Percentiles rank a stretch among this genome's conserved stretches.
phyloP scores from a whole-genome alignment of 2,329 filamentous ascomycete species.

The Claviceps cyperi region DNA sequence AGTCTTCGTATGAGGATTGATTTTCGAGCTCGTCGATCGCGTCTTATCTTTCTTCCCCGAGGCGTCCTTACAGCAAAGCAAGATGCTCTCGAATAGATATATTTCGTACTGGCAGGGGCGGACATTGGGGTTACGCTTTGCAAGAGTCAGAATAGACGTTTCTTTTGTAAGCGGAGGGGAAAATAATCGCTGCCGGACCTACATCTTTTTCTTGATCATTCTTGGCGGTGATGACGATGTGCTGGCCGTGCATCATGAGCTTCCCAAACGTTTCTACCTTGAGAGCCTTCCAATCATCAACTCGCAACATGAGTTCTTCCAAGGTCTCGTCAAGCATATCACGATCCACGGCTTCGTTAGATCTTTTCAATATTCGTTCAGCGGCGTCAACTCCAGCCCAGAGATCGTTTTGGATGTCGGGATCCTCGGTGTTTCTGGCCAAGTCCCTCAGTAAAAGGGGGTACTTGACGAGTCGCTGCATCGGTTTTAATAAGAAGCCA shows the following conservation, averaged over 20 bases:
- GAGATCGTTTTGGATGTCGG: slow-evolving; percentile 57
- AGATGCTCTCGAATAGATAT: slow-evolving; percentile 88
- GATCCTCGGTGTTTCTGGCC: slow-evolving; percentile 68
- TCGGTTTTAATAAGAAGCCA: slow-evolving; percentile 88
- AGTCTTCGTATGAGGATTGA: slow-evolving; percentile 47
- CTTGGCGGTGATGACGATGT: slow-evolving; percentile 79
- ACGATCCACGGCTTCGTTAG: slow-evolving; percentile 81
- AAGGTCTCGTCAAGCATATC: slow-evolving; percentile 75
- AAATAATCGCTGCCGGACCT: slow-evolving; percentile 16
- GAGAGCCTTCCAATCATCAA: slow-evolving; percentile 96
- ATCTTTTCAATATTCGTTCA: slow-evolving; percentile 65
- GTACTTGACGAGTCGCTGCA: slow-evolving; percentile 91
- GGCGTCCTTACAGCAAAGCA: slow-evolving; percentile 93
- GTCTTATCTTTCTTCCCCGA: slow-evolving; percentile 60
- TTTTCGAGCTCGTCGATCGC: slow-evolving; percentile 40
- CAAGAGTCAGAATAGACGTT: background rate
- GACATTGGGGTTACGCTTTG: background rate
- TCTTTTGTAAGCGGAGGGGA: background rate
- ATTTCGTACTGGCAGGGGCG: slow-evolving; percentile 66
- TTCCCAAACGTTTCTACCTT: slow-evolving; percentile 83
- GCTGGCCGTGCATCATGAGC: slow-evolving; percentile 74
- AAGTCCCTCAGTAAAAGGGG: slow-evolving; percentile 84
- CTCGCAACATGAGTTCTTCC: slow-evolving; percentile 63
- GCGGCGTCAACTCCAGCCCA: slow-evolving; percentile 65
- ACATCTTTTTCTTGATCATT: slow-evolving; percentile 88